Evolutionary conservation across 2,329 filamentous ascomycete species (phyloP).

Genomic region (Xylaria sp.): DNA sequence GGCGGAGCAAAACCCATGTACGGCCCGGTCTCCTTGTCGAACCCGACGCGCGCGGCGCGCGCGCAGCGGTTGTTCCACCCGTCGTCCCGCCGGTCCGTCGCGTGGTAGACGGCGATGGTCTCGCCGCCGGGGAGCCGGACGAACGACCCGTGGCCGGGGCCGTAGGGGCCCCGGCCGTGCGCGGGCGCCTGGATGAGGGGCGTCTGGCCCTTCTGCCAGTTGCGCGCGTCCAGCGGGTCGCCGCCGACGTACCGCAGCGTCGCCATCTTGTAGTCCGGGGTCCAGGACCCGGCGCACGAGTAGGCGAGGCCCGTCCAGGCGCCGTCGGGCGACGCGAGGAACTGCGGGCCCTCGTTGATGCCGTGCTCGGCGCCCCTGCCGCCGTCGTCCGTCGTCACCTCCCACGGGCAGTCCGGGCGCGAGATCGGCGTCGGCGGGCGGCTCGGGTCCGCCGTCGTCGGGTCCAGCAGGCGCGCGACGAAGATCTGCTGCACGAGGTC

Average conservation of each 20-base stretch:
- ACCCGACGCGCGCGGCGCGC: constrained; percentile 34
- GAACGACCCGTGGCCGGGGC: constrained; percentile 38
- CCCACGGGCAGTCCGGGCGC: constrained; percentile 33
- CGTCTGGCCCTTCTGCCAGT: constrained; percentile 34
- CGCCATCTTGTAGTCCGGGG: constrained; percentile 39
- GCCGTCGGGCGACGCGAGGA: constrained; percentile 35
- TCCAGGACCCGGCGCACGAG: constrained; percentile 39
- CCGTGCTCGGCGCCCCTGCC: constrained; percentile 32
- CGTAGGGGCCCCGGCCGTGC: constrained; percentile 27
- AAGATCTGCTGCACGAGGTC: constrained; percentile 37
- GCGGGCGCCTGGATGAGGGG: constrained; percentile 31
- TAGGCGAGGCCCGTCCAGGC: constrained; percentile 36
- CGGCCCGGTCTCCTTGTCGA: constrained; percentile 34
- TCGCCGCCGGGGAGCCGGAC: constrained; percentile 26
- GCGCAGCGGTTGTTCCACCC: constrained; percentile 37
- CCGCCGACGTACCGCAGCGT: constrained; percentile 33
- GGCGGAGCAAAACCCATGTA: constrained; percentile 32
- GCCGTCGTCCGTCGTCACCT: constrained; percentile 32
- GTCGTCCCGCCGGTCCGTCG: constrained; percentile 33
- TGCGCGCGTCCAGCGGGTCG: constrained; percentile 32
- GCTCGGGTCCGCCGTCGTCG: constrained; percentile 22
- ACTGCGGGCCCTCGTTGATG: constrained; percentile 41
- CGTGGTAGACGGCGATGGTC: constrained; percentile 37
- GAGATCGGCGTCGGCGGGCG: constrained; percentile 29
- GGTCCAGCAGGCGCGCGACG: constrained; percentile 32